Evolutionary conservation across 768 basidiomycete species (phyloP), one percentile per base, ranked within the genome.

Genomic region (Hygrophoropsis aurantiaca): DNA sequence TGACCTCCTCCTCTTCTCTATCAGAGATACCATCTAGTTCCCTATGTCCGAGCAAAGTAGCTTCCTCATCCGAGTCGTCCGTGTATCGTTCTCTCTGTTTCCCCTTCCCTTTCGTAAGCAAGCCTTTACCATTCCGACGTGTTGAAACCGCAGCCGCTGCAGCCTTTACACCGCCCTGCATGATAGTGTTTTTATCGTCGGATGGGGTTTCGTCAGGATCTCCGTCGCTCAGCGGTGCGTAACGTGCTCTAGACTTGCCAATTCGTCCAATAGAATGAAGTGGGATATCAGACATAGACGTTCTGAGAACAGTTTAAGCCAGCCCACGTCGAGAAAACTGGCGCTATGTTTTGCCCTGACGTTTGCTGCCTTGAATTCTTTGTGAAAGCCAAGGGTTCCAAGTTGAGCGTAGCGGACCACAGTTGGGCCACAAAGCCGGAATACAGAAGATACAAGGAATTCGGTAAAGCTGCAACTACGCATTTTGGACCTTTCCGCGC

Each of bases 241-340:
- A 78, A 44, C 73, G 75, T 50, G 72, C 64, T 64, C 71, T 72
- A 51, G 71, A 55, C 57, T 71, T 75, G 54, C 73, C 73, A 42
- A 56, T 61, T 67, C 74, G 71, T 76, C 78, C 69, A 60, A 86
- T 70, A 57, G 74, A 72, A 57, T 72, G 79, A 45, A 87, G 69
- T n/a, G 84, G 85, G 66, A 87, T 87, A 70, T 85, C 85, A 65
- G 84, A 78, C 82, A 84, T 84, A 65, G 55, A 63, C 36, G 54
- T 40, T 58, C n/a, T 38, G 8, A n/a, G 36, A 38, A 30, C 27
- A 30, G 27, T 30, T 30, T 13, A 13, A 30, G 27, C 27, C 27
- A 30, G 27, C 13, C 27, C 27, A 30, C 27, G 27, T 30, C 27
- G 27, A 30, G 27, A 30, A n/a, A 30, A 30, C 27, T 30, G 27